Base-by-base conservation (phyloP, 2,329 filamentous ascomycete genomes). In the Didymella keratinophila region DNA sequence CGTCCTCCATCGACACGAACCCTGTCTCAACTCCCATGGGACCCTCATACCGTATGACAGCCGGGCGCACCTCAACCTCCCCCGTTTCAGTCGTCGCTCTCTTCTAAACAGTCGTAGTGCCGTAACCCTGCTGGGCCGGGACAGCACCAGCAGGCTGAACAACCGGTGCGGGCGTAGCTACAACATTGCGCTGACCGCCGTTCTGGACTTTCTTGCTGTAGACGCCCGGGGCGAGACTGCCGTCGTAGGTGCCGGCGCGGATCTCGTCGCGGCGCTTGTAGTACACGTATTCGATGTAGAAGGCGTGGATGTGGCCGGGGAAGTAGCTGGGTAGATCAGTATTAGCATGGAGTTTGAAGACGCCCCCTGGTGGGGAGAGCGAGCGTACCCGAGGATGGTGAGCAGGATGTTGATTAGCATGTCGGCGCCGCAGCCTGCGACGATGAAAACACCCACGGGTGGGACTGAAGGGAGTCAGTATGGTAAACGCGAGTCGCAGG, bases 211-310 rank as follows among this genome's bases (percentile, higher is more conserved):
- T 84, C 34, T 90, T 84, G 67, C 87, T 90, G 74, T 89, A 93
- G 18, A 93, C 84, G 27, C 89, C 89, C 0, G 90, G 87, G 1
- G 89, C 89, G 2, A 81, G 83, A 9, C 78, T 71, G 4, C 81
- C 79, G 20, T 83, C 79, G 58, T 82, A 82, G 11, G 82, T 80
- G 5, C 89, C 89, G 32, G 84, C 79, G 44, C 82, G 78, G 2
- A 83, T 82, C 72, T 88, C 84, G 66, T 91, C 87, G 52, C 83
- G 84, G 37, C 89, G 89, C 69, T 91, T 86, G 76, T 89, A 94
- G 80, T 93, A 96, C 62, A 96, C 82, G 74, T 93, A 96, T 77
- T 93, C 87, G 61, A 92, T 66, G 74, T 93, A 95, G 76, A 93
- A 93, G 42, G 90, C 90, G 73, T 93, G 78, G 52, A 94, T 85